These are phyloP conservation scores for Clavariopsis aquatica DNA, from an alignment of 495 filamentous ascomycete genomes.

Conservation along the genomic window DNA sequence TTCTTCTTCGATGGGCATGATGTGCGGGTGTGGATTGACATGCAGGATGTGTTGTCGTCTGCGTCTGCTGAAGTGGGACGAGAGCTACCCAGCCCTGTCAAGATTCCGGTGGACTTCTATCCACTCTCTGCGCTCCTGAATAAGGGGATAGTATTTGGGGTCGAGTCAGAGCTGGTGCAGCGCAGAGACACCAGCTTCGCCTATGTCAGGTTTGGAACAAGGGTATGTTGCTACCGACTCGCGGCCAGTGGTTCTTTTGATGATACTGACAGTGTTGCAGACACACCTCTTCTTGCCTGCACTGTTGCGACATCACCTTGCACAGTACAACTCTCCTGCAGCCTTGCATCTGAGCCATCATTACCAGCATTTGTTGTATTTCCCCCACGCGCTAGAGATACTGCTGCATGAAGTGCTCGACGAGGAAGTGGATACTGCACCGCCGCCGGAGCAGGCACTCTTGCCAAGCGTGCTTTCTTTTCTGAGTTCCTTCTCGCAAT, in stretches of 20 bases:
- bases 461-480: conserved; percentile 87
- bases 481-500: conserved; percentile 82
- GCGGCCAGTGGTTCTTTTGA: background rate
- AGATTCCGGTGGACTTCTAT: conserved; percentile 81
- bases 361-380: conserved; percentile 83
- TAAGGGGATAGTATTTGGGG: conserved; percentile 84
- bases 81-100: conserved; percentile 65
- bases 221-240: conserved; percentile 36
- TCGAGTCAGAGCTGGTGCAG: conserved; percentile 90
- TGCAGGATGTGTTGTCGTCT: conserved; percentile 79
- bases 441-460: conserved; percentile 60
- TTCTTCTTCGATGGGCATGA: conserved; percentile 91
- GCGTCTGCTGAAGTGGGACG: conserved; percentile 60
- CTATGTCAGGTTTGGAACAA: conserved; percentile 61
- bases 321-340: conserved; percentile 67
- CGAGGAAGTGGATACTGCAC: conserved; percentile 81
- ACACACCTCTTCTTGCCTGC: conserved; percentile 80
- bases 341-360: conserved; percentile 76
- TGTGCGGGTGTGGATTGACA: conserved; percentile 81
- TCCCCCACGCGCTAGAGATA: conserved; percentile 88
- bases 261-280: conserved; percentile 31
- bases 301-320: conserved; percentile 74
- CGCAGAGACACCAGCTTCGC: conserved; percentile 86
- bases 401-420: conserved; percentile 92
- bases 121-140: conserved; percentile 80